These are phyloP conservation scores for Rhizopogon vinicolor DNA, from an alignment of 768 basidiomycete species.

Conservation along the genomic window DNA sequence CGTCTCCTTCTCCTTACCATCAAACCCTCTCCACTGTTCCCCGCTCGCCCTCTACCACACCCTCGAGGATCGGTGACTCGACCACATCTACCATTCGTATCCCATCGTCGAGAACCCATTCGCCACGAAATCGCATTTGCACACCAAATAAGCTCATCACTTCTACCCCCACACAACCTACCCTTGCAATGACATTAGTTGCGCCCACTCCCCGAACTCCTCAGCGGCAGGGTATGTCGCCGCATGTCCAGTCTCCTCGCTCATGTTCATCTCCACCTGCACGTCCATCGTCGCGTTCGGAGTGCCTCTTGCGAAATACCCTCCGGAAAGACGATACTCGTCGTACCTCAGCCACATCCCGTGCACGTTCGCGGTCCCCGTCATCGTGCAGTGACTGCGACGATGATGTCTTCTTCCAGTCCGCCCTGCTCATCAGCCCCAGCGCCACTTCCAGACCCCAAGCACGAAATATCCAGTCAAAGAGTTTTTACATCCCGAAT, in stretches of 20 bases:
- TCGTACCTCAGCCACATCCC: constrained; percentile 22
- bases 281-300: constrained; percentile 47
- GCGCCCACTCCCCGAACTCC: constrained; percentile 12
- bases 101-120: constrained; percentile 11
- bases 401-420: constrained; percentile 25
- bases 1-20: constrained; percentile 8
- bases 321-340: constrained; percentile 45
- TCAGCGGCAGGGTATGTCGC: constrained; percentile 4
- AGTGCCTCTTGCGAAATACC: constrained; percentile 52
- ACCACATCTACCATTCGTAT: constrained; percentile 4
- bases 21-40: neutral
- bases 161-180: constrained; percentile 19
- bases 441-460: constrained; percentile 15
- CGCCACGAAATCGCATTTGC: constrained; percentile 11
- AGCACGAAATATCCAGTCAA: neutral
- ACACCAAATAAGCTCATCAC: constrained; percentile 6
- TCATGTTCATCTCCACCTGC: constrained; percentile 19
- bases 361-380: constrained; percentile 11
- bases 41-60: neutral
- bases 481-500: constrained; percentile 30
- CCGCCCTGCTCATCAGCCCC: constrained; percentile 21
- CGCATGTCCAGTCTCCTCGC: neutral
- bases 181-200: constrained; percentile 32
- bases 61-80: neutral
- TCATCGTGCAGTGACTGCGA: constrained; percentile 19